phyloP scores from a whole-genome alignment of 2,329 filamentous ascomycete species.

The Fusarium tjaetaba region DNA sequence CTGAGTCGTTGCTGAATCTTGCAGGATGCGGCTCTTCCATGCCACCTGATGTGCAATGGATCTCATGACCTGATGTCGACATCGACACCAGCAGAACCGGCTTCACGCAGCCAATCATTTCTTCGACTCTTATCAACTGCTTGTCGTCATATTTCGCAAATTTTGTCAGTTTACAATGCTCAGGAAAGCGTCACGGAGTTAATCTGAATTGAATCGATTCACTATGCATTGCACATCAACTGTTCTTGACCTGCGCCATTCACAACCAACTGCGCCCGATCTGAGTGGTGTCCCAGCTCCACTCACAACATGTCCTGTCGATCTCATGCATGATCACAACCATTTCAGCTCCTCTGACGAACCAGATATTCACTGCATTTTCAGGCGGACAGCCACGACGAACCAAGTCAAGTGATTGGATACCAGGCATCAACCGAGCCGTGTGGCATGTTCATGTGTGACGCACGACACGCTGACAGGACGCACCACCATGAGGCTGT shows the following conservation, averaged over 20 bases:
- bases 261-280: neutral
- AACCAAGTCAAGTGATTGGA: slow-evolving; percentile 27
- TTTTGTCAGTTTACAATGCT: neutral
- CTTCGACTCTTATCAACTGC: neutral
- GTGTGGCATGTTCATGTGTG: slow-evolving; percentile 18
- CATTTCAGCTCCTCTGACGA: neutral
- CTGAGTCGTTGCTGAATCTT: neutral
- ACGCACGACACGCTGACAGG: slow-evolving; percentile 13
- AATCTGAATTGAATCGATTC: slow-evolving; percentile 22
- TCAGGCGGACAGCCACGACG: neutral
- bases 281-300: neutral
- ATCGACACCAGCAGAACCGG: neutral
- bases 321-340: slow-evolving; percentile 5
- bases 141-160: slow-evolving; percentile 4
- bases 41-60: neutral
- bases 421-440: neutral
- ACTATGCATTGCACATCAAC: neutral
- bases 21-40: neutral
- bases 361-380: slow-evolving; percentile 14
- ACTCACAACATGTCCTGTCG: neutral
- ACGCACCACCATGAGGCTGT: neutral
- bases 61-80: neutral
- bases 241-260: neutral
- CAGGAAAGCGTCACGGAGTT: slow-evolving; percentile 21
- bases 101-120: neutral